A percentile compares a stretch with the other conserved stretches of the same genome.
phyloP scores from a whole-genome alignment of 2,329 filamentous ascomycete species.

The Colletotrichum godetiae region DNA sequence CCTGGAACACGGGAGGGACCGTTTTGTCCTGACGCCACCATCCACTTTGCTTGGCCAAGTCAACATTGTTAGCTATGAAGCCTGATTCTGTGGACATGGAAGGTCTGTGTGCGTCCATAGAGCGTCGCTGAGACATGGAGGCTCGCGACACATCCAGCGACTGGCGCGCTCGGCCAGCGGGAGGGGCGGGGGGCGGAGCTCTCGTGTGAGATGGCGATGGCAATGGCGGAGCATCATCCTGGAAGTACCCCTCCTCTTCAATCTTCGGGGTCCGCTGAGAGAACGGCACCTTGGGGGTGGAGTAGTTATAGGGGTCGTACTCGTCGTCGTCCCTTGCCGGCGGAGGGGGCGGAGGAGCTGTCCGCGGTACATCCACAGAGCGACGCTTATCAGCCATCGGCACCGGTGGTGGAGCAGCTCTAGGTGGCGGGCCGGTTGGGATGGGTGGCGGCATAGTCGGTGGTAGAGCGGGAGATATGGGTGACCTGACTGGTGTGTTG shows the following conservation, averaged over 20 bases:
- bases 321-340: slow-evolving; percentile 70
- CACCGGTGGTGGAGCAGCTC: slow-evolving; percentile 72
- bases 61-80: slow-evolving; percentile 88
- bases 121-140: slow-evolving; percentile 61
- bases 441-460: slow-evolving; percentile 66
- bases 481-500: slow-evolving; percentile 70
- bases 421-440: slow-evolving; percentile 64
- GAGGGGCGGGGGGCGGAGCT: slow-evolving; percentile 28
- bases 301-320: slow-evolving; percentile 75
- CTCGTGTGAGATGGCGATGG: slow-evolving; percentile 48
- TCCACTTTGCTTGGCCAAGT: slow-evolving; percentile 76
- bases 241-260: slow-evolving; percentile 60
- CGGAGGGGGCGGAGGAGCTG: slow-evolving; percentile 73
- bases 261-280: slow-evolving; percentile 50
- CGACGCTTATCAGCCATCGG: slow-evolving; percentile 67
- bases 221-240: slow-evolving; percentile 49
- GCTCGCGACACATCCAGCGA: slow-evolving; percentile 73
- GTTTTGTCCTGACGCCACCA: slow-evolving; percentile 91
- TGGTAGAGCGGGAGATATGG: slow-evolving; percentile 54
- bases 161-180: slow-evolving; percentile 55
- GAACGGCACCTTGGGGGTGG: slow-evolving; percentile 47
- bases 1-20: slow-evolving; percentile 84
- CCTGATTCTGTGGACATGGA: slow-evolving; percentile 81
- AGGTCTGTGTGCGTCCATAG: slow-evolving; percentile 80
- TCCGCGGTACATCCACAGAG: slow-evolving; percentile 78